These are phyloP conservation scores for Kodamaea restingae DNA, from an alignment of 805 yeast genomes.

Conservation along the genomic window DNA sequence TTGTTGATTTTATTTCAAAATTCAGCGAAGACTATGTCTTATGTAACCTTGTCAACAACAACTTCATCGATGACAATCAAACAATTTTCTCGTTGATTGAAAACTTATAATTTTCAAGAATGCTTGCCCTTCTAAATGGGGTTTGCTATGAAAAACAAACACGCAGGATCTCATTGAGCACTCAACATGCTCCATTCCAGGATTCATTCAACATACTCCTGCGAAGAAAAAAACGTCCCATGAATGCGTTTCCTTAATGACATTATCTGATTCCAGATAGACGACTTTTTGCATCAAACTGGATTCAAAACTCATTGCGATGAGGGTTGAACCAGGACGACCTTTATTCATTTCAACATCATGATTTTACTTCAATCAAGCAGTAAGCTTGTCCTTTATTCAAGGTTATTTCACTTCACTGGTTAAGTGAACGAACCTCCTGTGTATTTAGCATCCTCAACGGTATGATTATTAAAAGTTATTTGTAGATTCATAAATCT, in stretches of 20 bases:
- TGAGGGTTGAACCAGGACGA: conserved; percentile 6
- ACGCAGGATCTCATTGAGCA: conserved; percentile 24
- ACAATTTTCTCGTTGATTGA: conserved; percentile 55
- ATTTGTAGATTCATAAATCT: no score
- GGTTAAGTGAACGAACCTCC: conserved; percentile 13
- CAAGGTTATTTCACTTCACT: conserved; percentile 7
- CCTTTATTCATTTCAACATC: conserved; percentile 20
- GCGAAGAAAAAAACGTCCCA: conserved; percentile 5
- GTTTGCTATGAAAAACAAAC: conserved; percentile 1
- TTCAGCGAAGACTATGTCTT: conserved; percentile 62
- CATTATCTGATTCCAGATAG: conserved; percentile 5
- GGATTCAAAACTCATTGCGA: not conserved
- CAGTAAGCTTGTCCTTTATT: conserved; percentile 2
- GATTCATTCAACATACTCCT: conserved; percentile 25
- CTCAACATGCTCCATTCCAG: conserved; percentile 32
- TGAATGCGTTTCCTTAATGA: conserved; percentile 14
- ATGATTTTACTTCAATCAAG: conserved; percentile 6
- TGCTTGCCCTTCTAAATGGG: not conserved
- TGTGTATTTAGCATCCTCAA: conserved; percentile 47
- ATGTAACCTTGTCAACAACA: conserved; percentile 88
- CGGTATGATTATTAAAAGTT: conserved; percentile 35
- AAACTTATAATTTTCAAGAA: conserved; percentile 12
- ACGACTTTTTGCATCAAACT: conserved; percentile 6
- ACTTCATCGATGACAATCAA: conserved; percentile 53
- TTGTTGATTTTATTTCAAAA: conserved; percentile 41